A percentile compares a stretch with the other conserved stretches of the same genome.
These are phyloP conservation scores for Colletotrichum sp. DNA, from an alignment of 2,329 filamentous ascomycete species.

Conservation along the genomic window DNA sequence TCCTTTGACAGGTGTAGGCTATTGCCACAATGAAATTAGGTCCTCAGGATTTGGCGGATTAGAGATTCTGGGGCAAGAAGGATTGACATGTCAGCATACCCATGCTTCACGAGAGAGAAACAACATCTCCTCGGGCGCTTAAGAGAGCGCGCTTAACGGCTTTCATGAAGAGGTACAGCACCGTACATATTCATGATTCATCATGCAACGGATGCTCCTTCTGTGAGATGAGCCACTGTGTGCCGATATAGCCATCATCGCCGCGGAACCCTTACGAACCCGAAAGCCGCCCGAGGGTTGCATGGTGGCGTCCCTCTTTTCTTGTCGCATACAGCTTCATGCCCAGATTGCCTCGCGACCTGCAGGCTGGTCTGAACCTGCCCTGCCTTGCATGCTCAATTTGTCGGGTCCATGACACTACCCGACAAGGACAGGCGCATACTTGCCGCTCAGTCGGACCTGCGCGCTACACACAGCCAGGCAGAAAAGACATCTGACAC, in stretches of 20 bases:
- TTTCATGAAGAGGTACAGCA: not conserved
- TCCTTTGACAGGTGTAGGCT: not conserved
- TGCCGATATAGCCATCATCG: slow-evolving; percentile 4
- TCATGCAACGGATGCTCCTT: not conserved
- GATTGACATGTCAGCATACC: not conserved
- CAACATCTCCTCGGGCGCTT: not conserved
- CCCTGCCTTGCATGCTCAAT: not conserved
- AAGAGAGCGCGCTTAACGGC: not conserved
- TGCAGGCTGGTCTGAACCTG: slow-evolving; percentile 9
- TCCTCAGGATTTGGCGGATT: not conserved
- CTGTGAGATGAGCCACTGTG: not conserved
- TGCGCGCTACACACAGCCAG: not conserved
- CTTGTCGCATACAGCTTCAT: not conserved
- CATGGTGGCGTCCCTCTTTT: not conserved
- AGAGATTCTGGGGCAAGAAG: not conserved
- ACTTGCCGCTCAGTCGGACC: not conserved
- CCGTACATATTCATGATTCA: not conserved
- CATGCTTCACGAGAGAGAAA: not conserved
- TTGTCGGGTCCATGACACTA: not conserved
- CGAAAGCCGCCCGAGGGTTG: slow-evolving; percentile 16
- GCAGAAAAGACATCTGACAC: not conserved
- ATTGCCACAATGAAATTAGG: not conserved
- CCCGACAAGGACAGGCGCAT: not conserved
- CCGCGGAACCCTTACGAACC: not conserved
- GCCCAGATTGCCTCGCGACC: not conserved